Base-by-base conservation (phyloP, 2,329 filamentous ascomycete genomes). In the Alternaria atra region DNA sequence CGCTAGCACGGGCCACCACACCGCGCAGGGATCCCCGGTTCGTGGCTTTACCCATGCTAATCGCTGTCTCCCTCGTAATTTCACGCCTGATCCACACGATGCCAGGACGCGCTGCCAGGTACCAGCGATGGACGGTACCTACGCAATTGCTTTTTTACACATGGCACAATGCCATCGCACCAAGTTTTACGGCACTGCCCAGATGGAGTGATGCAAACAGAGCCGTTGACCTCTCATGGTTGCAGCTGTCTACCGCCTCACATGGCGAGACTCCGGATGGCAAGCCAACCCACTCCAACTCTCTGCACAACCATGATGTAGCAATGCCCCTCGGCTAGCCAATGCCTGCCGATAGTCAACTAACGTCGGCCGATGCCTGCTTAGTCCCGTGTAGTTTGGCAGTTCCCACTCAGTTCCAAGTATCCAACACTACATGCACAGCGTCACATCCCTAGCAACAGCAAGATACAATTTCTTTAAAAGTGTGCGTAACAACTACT, bases 21-120 rank as follows among this genome's bases (percentile, higher is more conserved):
- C 34, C 30, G 27, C 51, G 55, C 63, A 64, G 55, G 61, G 63
- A 48, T 59, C 53, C 60, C 58, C 47, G 44, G 57, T 47, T 52
- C 52, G 47, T 55, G 55, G 54, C 44, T 46, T 34, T 48, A 40
- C 52, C 57, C 58, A 51, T 60, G 58, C 39, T 47, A 39, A 46
- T 60, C 52, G 52, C 40, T 60, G 60, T 42, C 60, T 58, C 62
- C 62, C 56, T 60, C 60, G 32, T 58, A 55, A 65, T 65, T 61
- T 63, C 60, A 55, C 55, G 29, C 54, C 52, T 47, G 55, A 52
- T 40, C 59, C 52, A 59, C 48, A 50, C 55, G 29, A 43, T 53
- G 55, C 42, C 43, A 32, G 40, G 51, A 44, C 40, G 55, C 55
- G 50, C 56, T 59, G 51, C 52, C 35, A 37, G 27, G 52, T 43